Evolutionary conservation across 2,329 filamentous ascomycete genomes (phyloP).

Genomic region (Aspergillus neoniger): DNA sequence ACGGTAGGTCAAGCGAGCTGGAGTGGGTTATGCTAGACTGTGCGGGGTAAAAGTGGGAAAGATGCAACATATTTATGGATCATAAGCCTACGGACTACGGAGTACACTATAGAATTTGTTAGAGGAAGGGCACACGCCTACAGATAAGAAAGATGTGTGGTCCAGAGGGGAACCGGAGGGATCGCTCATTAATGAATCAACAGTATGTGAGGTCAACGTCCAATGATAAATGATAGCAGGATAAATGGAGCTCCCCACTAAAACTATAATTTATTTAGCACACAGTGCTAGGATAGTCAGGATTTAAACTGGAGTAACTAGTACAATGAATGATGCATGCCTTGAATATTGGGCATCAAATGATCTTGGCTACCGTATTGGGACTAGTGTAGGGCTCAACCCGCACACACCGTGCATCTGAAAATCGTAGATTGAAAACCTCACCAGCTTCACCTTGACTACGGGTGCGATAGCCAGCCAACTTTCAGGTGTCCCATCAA

Average conservation of each 20-base stretch:
- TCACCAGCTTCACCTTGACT: conserved; percentile 37
- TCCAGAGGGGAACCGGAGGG: neutral
- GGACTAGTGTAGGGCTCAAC: conserved; percentile 48
- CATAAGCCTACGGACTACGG: neutral
- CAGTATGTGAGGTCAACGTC: neutral
- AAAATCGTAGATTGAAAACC: conserved; percentile 44
- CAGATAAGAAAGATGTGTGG: neutral
- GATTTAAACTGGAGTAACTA: neutral
- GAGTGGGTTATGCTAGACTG: neutral
- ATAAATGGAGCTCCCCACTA: neutral
- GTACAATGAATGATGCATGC: neutral
- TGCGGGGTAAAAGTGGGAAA: conserved; percentile 2
- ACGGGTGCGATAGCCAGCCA: conserved; percentile 45
- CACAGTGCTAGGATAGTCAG: neutral
- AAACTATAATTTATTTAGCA: neutral
- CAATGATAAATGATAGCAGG: conserved; percentile 1
- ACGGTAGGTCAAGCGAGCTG: no score
- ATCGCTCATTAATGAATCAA: neutral
- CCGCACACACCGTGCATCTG: conserved; percentile 45
- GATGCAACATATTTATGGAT: neutral
- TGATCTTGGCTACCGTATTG: conserved; percentile 13
- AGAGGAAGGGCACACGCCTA: neutral
- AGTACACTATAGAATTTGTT: neutral
- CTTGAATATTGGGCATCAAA: conserved; percentile 1
- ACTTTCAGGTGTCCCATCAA: conserved; percentile 42